Conservation (phyloP, 768 basidiomycete species). For the Suillus americanus region DNA sequence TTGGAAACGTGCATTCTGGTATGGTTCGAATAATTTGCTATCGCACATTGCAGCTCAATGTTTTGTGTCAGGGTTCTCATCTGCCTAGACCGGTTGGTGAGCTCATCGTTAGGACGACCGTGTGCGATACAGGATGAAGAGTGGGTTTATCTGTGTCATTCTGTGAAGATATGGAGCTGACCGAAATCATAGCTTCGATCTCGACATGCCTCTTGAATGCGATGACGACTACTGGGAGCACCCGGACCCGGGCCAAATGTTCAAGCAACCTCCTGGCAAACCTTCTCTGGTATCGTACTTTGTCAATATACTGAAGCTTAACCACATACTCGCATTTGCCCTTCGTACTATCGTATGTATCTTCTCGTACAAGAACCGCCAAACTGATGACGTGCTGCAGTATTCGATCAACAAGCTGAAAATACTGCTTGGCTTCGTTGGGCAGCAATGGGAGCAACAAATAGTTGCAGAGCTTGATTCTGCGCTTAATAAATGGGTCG, state of each 20-base stretch:
- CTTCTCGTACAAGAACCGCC: neutral
- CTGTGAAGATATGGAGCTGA: neutral
- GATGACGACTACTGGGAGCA: conserved; percentile 71
- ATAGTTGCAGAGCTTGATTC: conserved; percentile 74
- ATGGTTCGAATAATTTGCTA: conserved; percentile 12
- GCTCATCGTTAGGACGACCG: conserved; percentile 61
- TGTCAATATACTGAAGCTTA: conserved; percentile 51
- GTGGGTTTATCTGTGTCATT: conserved; percentile 35
- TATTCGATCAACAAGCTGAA: conserved; percentile 72
- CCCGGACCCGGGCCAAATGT: conserved; percentile 45
- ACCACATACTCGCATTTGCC: conserved; percentile 62
- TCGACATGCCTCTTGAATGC: conserved; percentile 60
- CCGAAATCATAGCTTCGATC: conserved; percentile 49
- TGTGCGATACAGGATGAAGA: conserved; percentile 71
- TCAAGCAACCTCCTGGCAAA: conserved; percentile 63
- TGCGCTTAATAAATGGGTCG: conserved; percentile 76
- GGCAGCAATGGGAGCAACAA: conserved; percentile 60
- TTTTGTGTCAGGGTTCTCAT: conserved; percentile 27
- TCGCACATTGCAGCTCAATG: neutral
- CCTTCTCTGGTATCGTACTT: conserved; percentile 57
- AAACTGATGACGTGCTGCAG: conserved; percentile 32
- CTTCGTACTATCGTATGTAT: conserved; percentile 57
- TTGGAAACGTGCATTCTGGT: conserved; percentile 59
- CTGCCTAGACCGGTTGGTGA: conserved; percentile 30
- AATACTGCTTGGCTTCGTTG: conserved; percentile 47